phyloP scores from a whole-genome alignment of 2,329 filamentous ascomycete species.

The Trichoderma hamatum region DNA sequence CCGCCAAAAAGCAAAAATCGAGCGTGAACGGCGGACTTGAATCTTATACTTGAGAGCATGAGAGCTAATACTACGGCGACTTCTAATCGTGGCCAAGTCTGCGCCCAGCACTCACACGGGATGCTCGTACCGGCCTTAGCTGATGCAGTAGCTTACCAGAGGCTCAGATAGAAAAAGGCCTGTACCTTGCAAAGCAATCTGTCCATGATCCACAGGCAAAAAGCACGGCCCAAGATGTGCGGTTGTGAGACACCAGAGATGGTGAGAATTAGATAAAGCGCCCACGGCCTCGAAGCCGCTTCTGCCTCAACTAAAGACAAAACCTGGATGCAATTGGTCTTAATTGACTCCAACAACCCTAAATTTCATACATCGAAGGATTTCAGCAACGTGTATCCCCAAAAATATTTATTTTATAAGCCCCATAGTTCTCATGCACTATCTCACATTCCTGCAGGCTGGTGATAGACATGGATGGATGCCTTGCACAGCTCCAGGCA shows the following conservation, averaged over 20 bases:
- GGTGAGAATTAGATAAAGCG: constrained; percentile 27
- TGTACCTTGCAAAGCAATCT: constrained; percentile 22
- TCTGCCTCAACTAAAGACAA: neutral
- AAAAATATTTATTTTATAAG: neutral
- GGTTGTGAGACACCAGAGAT: constrained; percentile 5
- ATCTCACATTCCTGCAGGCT: constrained; percentile 29
- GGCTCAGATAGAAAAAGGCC: constrained; percentile 16
- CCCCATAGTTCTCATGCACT: constrained; percentile 26
- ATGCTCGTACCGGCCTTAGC: constrained; percentile 6
- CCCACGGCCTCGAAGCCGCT: neutral
- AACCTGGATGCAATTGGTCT: neutral
- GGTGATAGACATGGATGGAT: constrained; percentile 19
- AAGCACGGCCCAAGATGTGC: constrained; percentile 27
- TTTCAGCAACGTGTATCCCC: neutral
- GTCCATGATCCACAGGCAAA: constrained; percentile 22
- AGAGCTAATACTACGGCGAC: neutral
- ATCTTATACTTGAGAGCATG: neutral
- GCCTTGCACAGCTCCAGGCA: constrained; percentile 25
- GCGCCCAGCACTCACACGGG: constrained; percentile 1
- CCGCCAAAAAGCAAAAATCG: constrained; percentile 1
- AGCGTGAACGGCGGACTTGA: constrained; percentile 3
- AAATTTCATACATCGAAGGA: neutral
- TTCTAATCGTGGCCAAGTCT: constrained; percentile 6
- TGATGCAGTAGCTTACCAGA: constrained; percentile 8
- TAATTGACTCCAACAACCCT: constrained; percentile 2